Conservation (phyloP, 257 asterid genomes). For the Buddleja alternifolia region DNA sequence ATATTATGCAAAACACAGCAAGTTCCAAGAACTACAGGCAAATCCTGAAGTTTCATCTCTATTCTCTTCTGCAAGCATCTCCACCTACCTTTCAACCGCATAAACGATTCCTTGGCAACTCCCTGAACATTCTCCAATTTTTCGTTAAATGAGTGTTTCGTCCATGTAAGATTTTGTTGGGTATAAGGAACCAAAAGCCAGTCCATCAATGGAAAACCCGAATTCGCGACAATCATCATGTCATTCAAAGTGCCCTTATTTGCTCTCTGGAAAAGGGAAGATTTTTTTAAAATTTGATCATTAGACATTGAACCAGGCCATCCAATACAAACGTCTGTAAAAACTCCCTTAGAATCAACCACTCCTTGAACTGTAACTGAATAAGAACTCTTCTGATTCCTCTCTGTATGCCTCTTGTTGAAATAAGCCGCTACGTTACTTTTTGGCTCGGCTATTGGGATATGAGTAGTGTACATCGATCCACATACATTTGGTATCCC, state of each 20-base stretch:
- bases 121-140: conserved; percentile 41
- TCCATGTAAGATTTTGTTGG: conserved; percentile 48
- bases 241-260: conserved; percentile 37
- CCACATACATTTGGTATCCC: conserved; percentile 46
- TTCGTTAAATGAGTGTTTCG: conserved; percentile 50
- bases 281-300: conserved; percentile 46
- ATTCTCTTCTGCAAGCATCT: conserved; percentile 53
- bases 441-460: conserved; percentile 53
- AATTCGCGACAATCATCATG: conserved; percentile 35
- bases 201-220: conserved; percentile 40
- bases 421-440: conserved; percentile 38
- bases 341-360: conserved; percentile 45
- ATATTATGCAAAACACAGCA: conserved; percentile 55
- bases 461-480: conserved; percentile 51
- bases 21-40: conserved; percentile 54
- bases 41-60: conserved; percentile 56
- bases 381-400: conserved; percentile 45
- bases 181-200: conserved; percentile 52
- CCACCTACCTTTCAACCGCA: conserved; percentile 51
- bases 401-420: conserved; percentile 51
- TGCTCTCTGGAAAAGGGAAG: conserved; percentile 44
- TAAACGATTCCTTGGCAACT: conserved; percentile 47
- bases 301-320: conserved; percentile 52
- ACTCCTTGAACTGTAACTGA: conserved; percentile 53
- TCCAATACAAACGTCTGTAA: conserved; percentile 48